Conservation (phyloP, 192 early-diverging fungal genomes). For the Cladochytrium replicatum region DNA sequence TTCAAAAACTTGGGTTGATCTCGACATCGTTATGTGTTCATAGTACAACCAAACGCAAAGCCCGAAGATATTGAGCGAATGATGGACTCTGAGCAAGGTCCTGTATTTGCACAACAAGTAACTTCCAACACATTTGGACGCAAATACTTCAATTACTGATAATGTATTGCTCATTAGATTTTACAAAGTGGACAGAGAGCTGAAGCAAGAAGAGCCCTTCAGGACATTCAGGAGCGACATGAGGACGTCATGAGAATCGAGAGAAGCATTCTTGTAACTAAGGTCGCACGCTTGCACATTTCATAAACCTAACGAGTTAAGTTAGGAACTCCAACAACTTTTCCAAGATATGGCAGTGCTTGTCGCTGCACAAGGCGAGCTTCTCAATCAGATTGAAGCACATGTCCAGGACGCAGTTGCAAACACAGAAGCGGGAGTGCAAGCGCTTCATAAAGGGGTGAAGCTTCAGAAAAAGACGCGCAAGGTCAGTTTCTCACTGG, state of each 20-base stretch:
- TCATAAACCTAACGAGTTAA: background rate
- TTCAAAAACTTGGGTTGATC: background rate
- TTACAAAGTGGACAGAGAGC: slow-evolving; percentile 57
- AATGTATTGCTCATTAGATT: slow-evolving; percentile 30
- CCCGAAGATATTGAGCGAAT: slow-evolving; percentile 64
- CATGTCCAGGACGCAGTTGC: slow-evolving; percentile 50
- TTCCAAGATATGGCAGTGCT: slow-evolving; percentile 84
- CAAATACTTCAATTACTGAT: background rate
- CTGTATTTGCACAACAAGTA: slow-evolving; percentile 77
- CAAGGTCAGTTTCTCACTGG: slow-evolving; percentile 17
- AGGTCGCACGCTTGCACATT: background rate
- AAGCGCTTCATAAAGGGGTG: slow-evolving; percentile 49
- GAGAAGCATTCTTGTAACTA: slow-evolving; percentile 66
- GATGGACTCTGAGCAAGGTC: slow-evolving; percentile 60
- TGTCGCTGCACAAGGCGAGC: slow-evolving; percentile 63
- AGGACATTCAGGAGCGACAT: slow-evolving; percentile 77
- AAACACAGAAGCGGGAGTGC: slow-evolving; percentile 50
- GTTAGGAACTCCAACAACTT: slow-evolving; percentile 76
- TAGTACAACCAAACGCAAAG: slow-evolving; percentile 74
- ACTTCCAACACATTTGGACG: background rate
- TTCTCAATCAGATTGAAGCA: slow-evolving; percentile 60
- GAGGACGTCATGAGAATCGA: slow-evolving; percentile 82
- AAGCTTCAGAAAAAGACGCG: slow-evolving; percentile 46
- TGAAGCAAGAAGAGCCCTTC: slow-evolving; percentile 61
- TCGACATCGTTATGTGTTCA: background rate